Percentiles rank a stretch among this genome's conserved stretches.
Evolutionary conservation across 2,329 filamentous ascomycete genomes (phyloP).

Genomic region (Beauveria caledonica): DNA sequence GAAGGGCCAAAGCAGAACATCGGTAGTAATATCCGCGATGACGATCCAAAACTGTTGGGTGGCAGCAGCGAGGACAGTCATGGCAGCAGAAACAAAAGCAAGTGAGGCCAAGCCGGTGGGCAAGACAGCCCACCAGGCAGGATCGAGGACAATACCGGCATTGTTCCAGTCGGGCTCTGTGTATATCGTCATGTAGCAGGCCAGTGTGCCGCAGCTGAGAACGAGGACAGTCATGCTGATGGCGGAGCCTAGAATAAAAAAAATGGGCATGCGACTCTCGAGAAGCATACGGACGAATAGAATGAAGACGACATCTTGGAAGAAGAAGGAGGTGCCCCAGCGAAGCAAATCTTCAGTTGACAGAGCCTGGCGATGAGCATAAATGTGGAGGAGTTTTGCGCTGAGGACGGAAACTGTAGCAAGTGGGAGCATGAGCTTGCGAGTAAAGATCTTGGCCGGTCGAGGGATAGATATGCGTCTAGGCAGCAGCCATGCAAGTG

Average conservation of each 20-base stretch:
- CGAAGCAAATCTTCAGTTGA: background rate
- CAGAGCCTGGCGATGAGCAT: slow-evolving; percentile 8
- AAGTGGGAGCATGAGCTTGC: slow-evolving; percentile 10
- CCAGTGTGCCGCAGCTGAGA: slow-evolving; percentile 21
- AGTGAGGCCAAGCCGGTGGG: slow-evolving; percentile 9
- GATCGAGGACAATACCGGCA: slow-evolving; percentile 9
- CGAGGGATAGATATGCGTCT: slow-evolving; percentile 6
- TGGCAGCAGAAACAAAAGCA: slow-evolving; percentile 3
- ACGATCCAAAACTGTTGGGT: slow-evolving; percentile 10
- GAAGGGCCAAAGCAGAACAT: slow-evolving; percentile 4
- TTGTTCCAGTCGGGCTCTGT: slow-evolving; percentile 12
- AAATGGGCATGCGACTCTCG: slow-evolving; percentile 2
- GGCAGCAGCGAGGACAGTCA: slow-evolving; percentile 5
- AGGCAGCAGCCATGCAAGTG: background rate
- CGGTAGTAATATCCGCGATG: slow-evolving; percentile 7
- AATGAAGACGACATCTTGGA: slow-evolving; percentile 11
- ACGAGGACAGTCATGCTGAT: slow-evolving; percentile 33
- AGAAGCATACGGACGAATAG: slow-evolving; percentile 6
- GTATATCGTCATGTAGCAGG: slow-evolving; percentile 11
- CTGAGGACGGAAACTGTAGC: slow-evolving; percentile 8
- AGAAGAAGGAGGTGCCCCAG: slow-evolving; percentile 10
- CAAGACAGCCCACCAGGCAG: slow-evolving; percentile 11
- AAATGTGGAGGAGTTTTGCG: slow-evolving; percentile 9
- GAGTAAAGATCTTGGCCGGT: slow-evolving; percentile 9
- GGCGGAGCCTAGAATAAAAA: background rate